phyloP scores from a whole-genome alignment of 305 asterid species.

The Withania somnifera region DNA sequence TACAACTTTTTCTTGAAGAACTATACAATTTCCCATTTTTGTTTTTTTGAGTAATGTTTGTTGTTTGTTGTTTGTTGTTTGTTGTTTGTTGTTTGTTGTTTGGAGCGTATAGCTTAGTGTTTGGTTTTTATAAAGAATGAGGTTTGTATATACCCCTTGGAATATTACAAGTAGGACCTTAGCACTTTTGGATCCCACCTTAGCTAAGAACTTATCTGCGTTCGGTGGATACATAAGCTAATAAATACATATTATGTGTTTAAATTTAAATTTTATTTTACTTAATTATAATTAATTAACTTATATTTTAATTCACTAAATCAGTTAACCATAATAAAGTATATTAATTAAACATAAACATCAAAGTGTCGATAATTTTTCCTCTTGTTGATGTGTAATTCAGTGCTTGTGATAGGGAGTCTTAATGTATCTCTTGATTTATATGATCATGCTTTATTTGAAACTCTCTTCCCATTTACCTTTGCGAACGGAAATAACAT shows the following conservation, averaged over 20 bases:
- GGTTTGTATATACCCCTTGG: neutral
- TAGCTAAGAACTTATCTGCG: no score
- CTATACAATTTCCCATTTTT: slow-evolving; percentile 68
- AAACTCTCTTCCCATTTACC: neutral
- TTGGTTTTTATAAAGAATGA: neutral
- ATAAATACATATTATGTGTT: no score
- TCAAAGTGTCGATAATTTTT: no score
- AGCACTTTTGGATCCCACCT: slow-evolving; percentile 13
- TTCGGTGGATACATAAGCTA: no score
- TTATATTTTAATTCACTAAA: no score
- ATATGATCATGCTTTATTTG: neutral
- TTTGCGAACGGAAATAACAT: neutral
- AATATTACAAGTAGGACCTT: neutral
- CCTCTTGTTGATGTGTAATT: no score
- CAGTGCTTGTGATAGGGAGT: no score
- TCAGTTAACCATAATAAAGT: no score
- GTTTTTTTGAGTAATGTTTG: neutral
- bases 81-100: neutral
- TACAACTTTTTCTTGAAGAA: slow-evolving; percentile 29
- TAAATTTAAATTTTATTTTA: no score
- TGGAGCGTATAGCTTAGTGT: neutral
- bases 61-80: no score
- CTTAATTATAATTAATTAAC: no score
- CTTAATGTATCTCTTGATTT: neutral
- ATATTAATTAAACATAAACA: no score